Evolutionary conservation across 306 rosid species (phyloP).

Genomic region (Dryas alaskensis): DNA sequence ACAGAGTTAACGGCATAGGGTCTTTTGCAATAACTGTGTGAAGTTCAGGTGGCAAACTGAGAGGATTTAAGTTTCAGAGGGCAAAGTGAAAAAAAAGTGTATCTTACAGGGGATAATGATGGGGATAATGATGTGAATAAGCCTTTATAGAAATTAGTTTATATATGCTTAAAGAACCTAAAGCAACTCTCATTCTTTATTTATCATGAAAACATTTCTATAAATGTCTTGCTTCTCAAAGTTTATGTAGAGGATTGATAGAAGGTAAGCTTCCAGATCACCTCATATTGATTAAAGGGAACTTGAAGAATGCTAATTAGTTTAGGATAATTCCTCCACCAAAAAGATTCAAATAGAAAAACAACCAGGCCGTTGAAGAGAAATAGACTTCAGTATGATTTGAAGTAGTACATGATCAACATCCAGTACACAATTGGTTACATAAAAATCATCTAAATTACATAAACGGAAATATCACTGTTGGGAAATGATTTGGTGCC

Average conservation of each 20-base stretch:
- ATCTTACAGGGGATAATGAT: too few species aligned
- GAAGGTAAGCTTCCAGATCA: background rate
- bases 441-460: too few species aligned
- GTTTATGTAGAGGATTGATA: background rate
- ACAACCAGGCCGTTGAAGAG: background rate
- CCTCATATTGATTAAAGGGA: background rate
- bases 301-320: background rate
- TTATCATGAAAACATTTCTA: background rate
- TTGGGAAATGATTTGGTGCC: too few species aligned
- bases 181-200: background rate
- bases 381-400: background rate
- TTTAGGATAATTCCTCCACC: background rate
- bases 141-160: background rate
- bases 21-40: too few species aligned
- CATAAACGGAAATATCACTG: too few species aligned
- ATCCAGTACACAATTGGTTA: too few species aligned
- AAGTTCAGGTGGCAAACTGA: too few species aligned
- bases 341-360: background rate
- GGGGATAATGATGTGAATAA: too few species aligned
- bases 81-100: too few species aligned
- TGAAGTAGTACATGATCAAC: background rate
- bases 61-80: too few species aligned
- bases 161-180: background rate
- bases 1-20: too few species aligned
- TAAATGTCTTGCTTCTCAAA: background rate